A percentile compares a stretch with the other conserved stretches of the same genome.
These are phyloP conservation scores for Saturnispora sekii DNA, from an alignment of 805 yeast genomes.

Conservation along the genomic window DNA sequence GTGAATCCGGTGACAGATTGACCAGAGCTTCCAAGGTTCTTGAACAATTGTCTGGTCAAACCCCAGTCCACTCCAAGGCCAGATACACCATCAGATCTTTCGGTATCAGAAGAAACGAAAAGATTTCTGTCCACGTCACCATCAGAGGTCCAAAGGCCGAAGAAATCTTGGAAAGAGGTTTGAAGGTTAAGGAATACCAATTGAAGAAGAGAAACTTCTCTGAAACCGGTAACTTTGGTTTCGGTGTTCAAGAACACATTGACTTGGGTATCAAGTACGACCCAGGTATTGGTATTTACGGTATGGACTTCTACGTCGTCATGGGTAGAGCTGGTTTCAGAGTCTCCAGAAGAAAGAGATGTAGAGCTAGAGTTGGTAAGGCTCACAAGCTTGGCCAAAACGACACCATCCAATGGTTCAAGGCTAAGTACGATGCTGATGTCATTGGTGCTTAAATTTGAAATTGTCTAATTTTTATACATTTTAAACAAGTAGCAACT, in stretches of 20 bases:
- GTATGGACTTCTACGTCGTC: conserved; percentile 99
- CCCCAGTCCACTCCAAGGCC: conserved; percentile 99
- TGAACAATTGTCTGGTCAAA: conserved; percentile 99
- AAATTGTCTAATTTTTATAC: not conserved
- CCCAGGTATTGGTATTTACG: conserved; percentile 99
- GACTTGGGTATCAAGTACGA: conserved; percentile 99
- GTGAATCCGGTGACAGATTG: conserved; percentile 99
- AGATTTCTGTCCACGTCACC: conserved; percentile 98
- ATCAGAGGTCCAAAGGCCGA: conserved; percentile 99
- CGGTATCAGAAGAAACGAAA: conserved; percentile 99
- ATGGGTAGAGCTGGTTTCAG: conserved; percentile 99
- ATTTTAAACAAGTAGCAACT: conserved; percentile 1
- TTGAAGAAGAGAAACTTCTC: conserved; percentile 91
- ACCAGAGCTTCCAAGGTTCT: conserved; percentile 99
- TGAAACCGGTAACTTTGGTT: conserved; percentile 99
- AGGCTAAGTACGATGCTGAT: conserved; percentile 99
- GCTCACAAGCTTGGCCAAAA: conserved; percentile 85
- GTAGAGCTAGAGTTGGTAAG: conserved; percentile 81
- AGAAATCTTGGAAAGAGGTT: conserved; percentile 99
- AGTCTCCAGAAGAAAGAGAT: conserved; percentile 97
- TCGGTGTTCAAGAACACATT: conserved; percentile 99
- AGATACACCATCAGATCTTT: conserved; percentile 99
- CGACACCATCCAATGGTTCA: conserved; percentile 97
- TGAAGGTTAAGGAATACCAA: conserved; percentile 99
- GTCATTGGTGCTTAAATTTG: conserved; percentile 62